Evolutionary conservation across 2,329 filamentous ascomycete species (phyloP).

Genomic region (Chlorencoelia australis): DNA sequence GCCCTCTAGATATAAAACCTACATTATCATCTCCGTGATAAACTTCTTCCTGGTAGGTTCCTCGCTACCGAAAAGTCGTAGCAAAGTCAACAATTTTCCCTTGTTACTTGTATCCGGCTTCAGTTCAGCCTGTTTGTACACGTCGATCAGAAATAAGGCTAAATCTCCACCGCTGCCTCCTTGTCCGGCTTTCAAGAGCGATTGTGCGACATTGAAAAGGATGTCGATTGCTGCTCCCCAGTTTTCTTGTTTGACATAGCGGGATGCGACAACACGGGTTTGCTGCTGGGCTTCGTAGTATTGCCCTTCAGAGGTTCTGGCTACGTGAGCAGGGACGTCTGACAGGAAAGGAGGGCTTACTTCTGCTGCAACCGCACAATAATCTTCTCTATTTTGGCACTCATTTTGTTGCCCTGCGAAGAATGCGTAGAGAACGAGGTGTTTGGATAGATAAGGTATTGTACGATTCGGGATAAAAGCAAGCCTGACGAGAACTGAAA

Average conservation of each 20-base stretch:
- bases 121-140: constrained; percentile 79
- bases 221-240: constrained; percentile 81
- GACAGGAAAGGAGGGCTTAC: constrained; percentile 31
- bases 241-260: constrained; percentile 82
- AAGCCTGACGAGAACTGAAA: no score
- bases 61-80: constrained; percentile 69
- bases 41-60: constrained; percentile 93
- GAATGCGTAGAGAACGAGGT: no score
- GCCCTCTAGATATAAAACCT: constrained; percentile 30
- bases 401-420: constrained; percentile 32
- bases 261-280: constrained; percentile 86
- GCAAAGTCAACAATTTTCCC: constrained; percentile 64
- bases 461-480: no score
- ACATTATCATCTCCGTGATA: constrained; percentile 74
- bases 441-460: no score
- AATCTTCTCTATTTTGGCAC: constrained; percentile 57
- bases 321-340: constrained; percentile 8
- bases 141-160: constrained; percentile 76
- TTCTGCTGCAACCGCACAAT: constrained; percentile 70
- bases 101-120: constrained; percentile 65
- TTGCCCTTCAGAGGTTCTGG: constrained; percentile 79
- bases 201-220: constrained; percentile 71
- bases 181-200: constrained; percentile 84
- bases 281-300: constrained; percentile 99
- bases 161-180: constrained; percentile 88